Evolutionary conservation across 495 filamentous ascomycete genomes (phyloP).

Genomic region (Hypoxylon crocopeplum): DNA sequence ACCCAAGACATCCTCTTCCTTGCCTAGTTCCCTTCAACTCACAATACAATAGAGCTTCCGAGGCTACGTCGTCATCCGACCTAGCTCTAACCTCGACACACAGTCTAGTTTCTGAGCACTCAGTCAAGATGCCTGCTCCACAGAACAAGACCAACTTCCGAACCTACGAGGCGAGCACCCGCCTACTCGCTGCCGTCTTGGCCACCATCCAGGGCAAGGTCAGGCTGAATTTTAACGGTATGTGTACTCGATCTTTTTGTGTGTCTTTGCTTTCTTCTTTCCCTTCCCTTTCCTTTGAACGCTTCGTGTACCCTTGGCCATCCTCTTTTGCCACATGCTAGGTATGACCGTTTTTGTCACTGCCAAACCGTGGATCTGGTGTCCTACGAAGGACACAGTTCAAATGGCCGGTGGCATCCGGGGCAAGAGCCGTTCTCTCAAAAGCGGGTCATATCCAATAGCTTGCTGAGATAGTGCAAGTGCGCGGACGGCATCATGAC

Average conservation of each 20-base stretch:
- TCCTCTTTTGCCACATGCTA: background rate
- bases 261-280: background rate
- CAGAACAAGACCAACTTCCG: constrained; percentile 52
- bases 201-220: constrained; percentile 49
- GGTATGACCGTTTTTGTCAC: too few relatives aligned
- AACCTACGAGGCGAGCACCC: constrained; percentile 53
- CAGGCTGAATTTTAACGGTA: constrained; percentile 59
- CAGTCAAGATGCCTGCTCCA: constrained; percentile 40
- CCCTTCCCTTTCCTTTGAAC: background rate
- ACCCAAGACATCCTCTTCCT: background rate
- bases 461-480: background rate
- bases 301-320: background rate
- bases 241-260: constrained; percentile 25
- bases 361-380: too few relatives aligned
- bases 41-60: background rate
- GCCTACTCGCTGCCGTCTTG: constrained; percentile 59
- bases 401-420: too few relatives aligned
- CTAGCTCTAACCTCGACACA: background rate
- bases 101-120: background rate
- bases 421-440: background rate
- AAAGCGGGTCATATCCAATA: background rate
- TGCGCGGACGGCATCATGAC: too few relatives aligned
- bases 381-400: too few relatives aligned
- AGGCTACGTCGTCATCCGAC: background rate
- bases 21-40: background rate